Base-by-base conservation (phyloP, 2,329 filamentous ascomycete genomes). In the Hansfordia pulvinata region DNA sequence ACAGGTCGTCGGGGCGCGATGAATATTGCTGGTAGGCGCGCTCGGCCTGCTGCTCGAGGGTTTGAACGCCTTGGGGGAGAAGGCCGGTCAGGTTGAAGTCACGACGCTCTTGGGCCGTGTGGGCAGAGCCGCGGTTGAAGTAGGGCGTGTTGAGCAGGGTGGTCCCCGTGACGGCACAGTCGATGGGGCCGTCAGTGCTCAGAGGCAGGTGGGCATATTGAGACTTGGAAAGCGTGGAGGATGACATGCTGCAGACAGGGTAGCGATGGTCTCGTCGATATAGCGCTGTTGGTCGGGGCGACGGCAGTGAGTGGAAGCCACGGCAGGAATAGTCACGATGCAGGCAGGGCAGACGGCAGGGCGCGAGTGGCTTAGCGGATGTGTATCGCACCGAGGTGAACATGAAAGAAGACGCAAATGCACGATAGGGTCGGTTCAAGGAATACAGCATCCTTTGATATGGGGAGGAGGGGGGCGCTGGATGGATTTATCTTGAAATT, bases 61-160 rank as follows among this genome's bases (percentile, higher is more conserved):
- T 79, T 44, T 88, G 78, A 6, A 83, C 58, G 41, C 75, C 67
- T 7, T 69, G 61, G 0, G 85, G 85, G 0, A 93, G 58, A 6
- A 92, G 55, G 4, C 83, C 80, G 11, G 71, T 64, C 2, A 93
- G 65, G 17, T 69, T 68, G 48, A 93, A 92, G 1, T 57, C 54
- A 3, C 57, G 53, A 8, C 84, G 69, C 43, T 93, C 84, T 16
- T 79, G 54, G 1, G 56, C 41, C 0, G 78, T 66, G 39, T 88
- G 88, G 0, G 74, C 82, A 3, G 82, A 84, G 17, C 84, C 84
- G 50, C 90, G 90, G 56, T 92, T 93, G 54, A 84, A 76, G 39
- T 69, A 73, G 2, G 76, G 63, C 8, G 68, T 70, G 32, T 71
- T 67, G 7, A 84, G 59, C 5, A 84, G 54, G 1, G 65, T 59